Percentiles rank a stretch among this genome's conserved stretches.
These are phyloP conservation scores for Mortierella sp. DNA, from an alignment of 371 early-diverging fungal species.

Conservation along the genomic window DNA sequence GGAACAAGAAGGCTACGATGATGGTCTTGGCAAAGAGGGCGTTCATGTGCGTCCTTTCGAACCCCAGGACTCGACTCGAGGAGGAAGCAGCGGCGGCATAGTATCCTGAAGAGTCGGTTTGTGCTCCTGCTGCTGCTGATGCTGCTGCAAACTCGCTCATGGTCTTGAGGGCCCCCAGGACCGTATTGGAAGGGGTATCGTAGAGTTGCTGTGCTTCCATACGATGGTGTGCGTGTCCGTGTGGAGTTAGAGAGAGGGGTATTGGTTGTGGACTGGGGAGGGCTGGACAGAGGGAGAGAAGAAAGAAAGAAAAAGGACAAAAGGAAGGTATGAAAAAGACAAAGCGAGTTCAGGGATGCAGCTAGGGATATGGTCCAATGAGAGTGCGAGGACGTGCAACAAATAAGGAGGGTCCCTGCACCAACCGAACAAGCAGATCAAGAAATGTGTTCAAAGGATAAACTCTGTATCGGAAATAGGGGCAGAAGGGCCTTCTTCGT, in stretches of 20 bases:
- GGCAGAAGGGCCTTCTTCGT: background rate
- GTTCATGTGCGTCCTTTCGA: constrained; percentile 27
- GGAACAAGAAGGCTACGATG: constrained; percentile 23
- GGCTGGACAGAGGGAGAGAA: background rate
- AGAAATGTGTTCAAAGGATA: constrained; percentile 3
- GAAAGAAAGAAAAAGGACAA: background rate
- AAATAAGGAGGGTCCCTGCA: background rate
- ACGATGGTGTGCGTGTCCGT: background rate
- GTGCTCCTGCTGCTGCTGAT: background rate
- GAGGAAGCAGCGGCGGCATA: background rate
- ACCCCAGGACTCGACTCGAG: constrained; percentile 21
- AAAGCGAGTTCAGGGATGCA: too few relatives aligned
- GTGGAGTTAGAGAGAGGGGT: too few relatives aligned
- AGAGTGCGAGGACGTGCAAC: background rate
- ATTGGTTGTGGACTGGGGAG: background rate
- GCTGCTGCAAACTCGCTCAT: background rate
- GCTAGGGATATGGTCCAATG: background rate
- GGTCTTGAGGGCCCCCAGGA: constrained; percentile 14
- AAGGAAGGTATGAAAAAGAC: background rate
- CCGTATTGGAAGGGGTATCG: background rate
- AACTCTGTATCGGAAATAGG: background rate
- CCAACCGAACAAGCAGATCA: background rate
- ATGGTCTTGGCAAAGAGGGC: constrained; percentile 31
- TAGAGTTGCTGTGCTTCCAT: constrained; percentile 2
- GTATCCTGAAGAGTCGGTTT: background rate